These are phyloP conservation scores for Saussurea involucrata DNA, from an alignment of 129 eudicot species.

Conservation along the genomic window DNA sequence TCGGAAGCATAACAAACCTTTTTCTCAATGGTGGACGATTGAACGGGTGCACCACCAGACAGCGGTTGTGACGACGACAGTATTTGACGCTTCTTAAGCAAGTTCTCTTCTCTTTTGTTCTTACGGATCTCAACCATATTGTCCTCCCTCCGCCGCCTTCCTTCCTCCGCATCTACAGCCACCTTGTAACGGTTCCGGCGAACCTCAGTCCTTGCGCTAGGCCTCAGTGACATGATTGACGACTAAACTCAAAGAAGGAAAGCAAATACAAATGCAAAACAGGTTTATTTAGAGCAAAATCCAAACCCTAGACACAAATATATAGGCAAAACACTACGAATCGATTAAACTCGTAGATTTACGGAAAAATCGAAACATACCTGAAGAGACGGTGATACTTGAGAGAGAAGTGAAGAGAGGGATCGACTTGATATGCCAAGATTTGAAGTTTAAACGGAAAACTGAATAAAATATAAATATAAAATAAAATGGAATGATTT, in stretches of 20 bases:
- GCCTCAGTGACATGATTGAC: slow-evolving; percentile 62
- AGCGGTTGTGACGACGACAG: slow-evolving; percentile 37
- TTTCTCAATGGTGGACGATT: slow-evolving; percentile 36
- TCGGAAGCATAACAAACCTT: slow-evolving; percentile 33
- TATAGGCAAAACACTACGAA: background rate
- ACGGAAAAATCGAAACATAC: slow-evolving; percentile 7
- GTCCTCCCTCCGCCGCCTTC: slow-evolving; percentile 79
- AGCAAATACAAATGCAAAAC: background rate
- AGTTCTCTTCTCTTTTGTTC: slow-evolving; percentile 68
- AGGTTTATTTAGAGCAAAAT: background rate
- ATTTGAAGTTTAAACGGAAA: slow-evolving; percentile 18
- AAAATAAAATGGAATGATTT: background rate
- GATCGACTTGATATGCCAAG: slow-evolving; percentile 11
- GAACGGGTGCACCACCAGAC: slow-evolving; percentile 22
- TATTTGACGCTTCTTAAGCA: slow-evolving; percentile 68
- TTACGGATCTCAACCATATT: slow-evolving; percentile 91
- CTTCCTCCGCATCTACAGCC: slow-evolving; percentile 79
- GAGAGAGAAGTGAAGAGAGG: slow-evolving; percentile 15
- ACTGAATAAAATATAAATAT: background rate
- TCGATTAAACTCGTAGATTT: background rate
- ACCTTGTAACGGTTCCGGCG: slow-evolving; percentile 77
- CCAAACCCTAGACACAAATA: background rate
- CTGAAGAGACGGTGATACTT: slow-evolving; percentile 1
- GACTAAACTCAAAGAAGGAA: background rate
- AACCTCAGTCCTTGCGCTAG: slow-evolving; percentile 57